Percentiles rank a stretch among this genome's conserved stretches.
Evolutionary conservation across 768 basidiomycete species (phyloP).

Genomic region (Wakefieldia striispora): DNA sequence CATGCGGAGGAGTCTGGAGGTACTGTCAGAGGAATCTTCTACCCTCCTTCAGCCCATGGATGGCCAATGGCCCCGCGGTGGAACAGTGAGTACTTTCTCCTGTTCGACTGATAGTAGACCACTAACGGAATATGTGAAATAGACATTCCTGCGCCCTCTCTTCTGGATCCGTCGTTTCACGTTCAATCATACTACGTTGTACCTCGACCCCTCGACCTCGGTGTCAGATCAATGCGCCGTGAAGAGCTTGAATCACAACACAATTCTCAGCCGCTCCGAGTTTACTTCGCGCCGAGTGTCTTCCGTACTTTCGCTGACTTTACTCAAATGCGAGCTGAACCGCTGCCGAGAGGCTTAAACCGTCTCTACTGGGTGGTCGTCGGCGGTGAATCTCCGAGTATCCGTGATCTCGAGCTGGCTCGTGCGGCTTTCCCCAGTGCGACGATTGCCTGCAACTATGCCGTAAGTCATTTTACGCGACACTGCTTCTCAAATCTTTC

Average conservation of each 20-base stretch:
- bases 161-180: constrained; percentile 33
- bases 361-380: constrained; percentile 34
- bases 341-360: constrained; percentile 19
- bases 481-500: not conserved
- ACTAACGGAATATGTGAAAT: not conserved
- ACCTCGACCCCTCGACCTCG: constrained; percentile 27
- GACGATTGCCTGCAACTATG: constrained; percentile 32
- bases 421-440: constrained; percentile 22
- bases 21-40: constrained; percentile 29
- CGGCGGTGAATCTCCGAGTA: constrained; percentile 28
- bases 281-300: constrained; percentile 30
- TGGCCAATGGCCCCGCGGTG: constrained; percentile 33
- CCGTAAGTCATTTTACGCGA: constrained; percentile 14
- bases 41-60: constrained; percentile 26
- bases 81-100: constrained; percentile 21
- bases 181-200: constrained; percentile 32
- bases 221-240: constrained; percentile 26
- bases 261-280: constrained; percentile 24
- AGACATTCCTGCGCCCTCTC: constrained; percentile 31
- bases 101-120: no score
- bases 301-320: constrained; percentile 31
- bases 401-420: constrained; percentile 27
- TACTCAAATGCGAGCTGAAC: constrained; percentile 18
- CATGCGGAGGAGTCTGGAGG: constrained; percentile 25
- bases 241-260: constrained; percentile 24